These are phyloP conservation scores for Aspergillus pseudoviridinutans DNA, from an alignment of 2,329 filamentous ascomycete genomes.

Conservation along the genomic window DNA sequence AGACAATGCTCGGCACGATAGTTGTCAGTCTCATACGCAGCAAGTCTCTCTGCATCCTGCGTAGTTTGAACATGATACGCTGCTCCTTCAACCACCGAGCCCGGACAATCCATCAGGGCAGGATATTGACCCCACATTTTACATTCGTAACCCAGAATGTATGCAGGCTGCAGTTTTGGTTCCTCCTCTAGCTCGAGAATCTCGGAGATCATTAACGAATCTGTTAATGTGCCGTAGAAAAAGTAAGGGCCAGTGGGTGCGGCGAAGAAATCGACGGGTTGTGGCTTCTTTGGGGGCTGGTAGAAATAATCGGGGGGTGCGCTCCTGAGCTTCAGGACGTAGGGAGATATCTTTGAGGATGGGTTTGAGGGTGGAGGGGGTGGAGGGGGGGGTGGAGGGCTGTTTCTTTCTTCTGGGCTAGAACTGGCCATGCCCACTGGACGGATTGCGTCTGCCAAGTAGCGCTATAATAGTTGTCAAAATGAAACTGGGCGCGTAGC, in stretches of 20 bases:
- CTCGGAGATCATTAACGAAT: constrained; percentile 25
- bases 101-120: constrained; percentile 17
- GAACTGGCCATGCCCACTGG: too few relatives aligned
- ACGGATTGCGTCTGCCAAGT: too few relatives aligned
- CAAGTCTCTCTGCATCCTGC: constrained; percentile 18
- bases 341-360: constrained; percentile 7
- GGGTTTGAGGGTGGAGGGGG: constrained; percentile 4
- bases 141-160: constrained; percentile 21
- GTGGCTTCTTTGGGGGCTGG: constrained; percentile 1
- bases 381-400: not conserved
- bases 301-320: constrained; percentile 6
- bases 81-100: constrained; percentile 16
- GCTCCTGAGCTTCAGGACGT: constrained; percentile 7
- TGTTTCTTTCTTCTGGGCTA: too few relatives aligned
- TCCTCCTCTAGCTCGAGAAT: constrained; percentile 14
- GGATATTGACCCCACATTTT: constrained; percentile 30
- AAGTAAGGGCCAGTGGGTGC: constrained; percentile 28
- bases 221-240: constrained; percentile 36
- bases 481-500: too few relatives aligned
- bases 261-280: not conserved
- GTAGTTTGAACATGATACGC: constrained; percentile 20
- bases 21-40: constrained; percentile 20
- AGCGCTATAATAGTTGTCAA: too few relatives aligned
- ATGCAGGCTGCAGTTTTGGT: constrained; percentile 18
- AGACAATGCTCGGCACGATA: constrained; percentile 13